Conservation (phyloP, 2,329 filamentous ascomycete species). For the Aspergillus piperis region DNA sequence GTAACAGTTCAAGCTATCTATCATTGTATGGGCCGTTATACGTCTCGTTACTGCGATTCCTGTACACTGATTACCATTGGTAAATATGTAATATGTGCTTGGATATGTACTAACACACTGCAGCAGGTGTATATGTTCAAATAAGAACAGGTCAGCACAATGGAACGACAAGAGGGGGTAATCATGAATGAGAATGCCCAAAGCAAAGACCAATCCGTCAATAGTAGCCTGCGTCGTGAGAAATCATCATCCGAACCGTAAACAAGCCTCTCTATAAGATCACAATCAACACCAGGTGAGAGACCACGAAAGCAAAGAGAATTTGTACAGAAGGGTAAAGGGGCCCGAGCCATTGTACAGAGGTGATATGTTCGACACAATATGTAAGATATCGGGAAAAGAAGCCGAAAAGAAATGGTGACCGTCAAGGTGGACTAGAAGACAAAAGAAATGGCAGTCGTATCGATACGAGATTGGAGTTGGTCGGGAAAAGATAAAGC, state of each 20-base stretch:
- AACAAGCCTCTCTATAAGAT: slow-evolving; percentile 3
- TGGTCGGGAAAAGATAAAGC: neutral
- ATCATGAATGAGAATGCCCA: slow-evolving; percentile 7
- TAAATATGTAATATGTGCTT: neutral
- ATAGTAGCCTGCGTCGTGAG: slow-evolving; percentile 19
- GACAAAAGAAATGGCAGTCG: slow-evolving; percentile 17
- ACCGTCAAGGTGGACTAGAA: slow-evolving; percentile 10
- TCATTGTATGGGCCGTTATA: too few relatives aligned
- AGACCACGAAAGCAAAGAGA: slow-evolving; percentile 7
- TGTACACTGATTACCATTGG: neutral
- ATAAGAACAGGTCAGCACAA: slow-evolving; percentile 14
- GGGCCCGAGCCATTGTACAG: slow-evolving; percentile 18
- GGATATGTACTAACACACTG: slow-evolving; percentile 3
- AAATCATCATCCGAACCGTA: slow-evolving; percentile 23
- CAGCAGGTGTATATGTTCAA: slow-evolving; percentile 16
- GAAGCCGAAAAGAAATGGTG: neutral
- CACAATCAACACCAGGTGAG: slow-evolving; percentile 6
- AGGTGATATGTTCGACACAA: slow-evolving; percentile 14
- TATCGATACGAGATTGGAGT: slow-evolving; percentile 5
- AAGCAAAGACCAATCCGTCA: slow-evolving; percentile 14
- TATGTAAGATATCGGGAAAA: slow-evolving; percentile 2
- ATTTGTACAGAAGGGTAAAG: slow-evolving; percentile 17
- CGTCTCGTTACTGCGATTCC: too few relatives aligned
- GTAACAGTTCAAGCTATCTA: too few relatives aligned
- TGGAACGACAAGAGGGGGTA: slow-evolving; percentile 4